A percentile compares a stretch with the other conserved stretches of the same genome.
phyloP scores from a whole-genome alignment of 2,329 filamentous ascomycete species.

The Pseudogymnoascus sp. region DNA sequence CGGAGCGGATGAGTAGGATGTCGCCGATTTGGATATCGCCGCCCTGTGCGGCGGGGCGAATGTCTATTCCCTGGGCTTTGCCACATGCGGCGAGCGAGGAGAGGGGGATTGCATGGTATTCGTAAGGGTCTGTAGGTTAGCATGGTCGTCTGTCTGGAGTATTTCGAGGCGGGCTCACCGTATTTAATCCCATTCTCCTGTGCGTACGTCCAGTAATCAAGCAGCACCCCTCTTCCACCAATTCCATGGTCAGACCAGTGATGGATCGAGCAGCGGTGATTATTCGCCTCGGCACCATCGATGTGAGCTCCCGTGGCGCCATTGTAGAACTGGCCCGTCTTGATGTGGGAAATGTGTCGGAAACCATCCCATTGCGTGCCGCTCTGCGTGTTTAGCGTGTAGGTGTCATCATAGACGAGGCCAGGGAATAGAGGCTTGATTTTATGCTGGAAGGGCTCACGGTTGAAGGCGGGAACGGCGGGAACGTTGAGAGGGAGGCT shows the following conservation, averaged over 20 bases:
- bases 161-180: slow-evolving; percentile 14
- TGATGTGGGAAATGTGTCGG: slow-evolving; percentile 33
- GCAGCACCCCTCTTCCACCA: slow-evolving; percentile 46
- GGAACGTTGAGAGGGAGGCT: slow-evolving; percentile 27
- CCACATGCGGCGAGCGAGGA: slow-evolving; percentile 23
- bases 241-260: slow-evolving; percentile 38
- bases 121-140: slow-evolving; percentile 23
- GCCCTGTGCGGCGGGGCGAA: slow-evolving; percentile 34
- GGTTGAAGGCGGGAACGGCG: slow-evolving; percentile 30
- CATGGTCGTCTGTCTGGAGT: neutral
- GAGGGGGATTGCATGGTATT: slow-evolving; percentile 23
- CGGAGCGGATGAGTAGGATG: slow-evolving; percentile 43
- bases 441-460: slow-evolving; percentile 29
- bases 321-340: slow-evolving; percentile 25
- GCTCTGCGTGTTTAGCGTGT: slow-evolving; percentile 51
- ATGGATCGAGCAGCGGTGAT: slow-evolving; percentile 26
- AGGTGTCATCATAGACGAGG: slow-evolving; percentile 52
- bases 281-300: slow-evolving; percentile 19
- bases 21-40: slow-evolving; percentile 46
- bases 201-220: slow-evolving; percentile 43
- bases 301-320: slow-evolving; percentile 24
- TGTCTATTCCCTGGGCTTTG: slow-evolving; percentile 26
- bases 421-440: slow-evolving; percentile 23
- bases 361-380: slow-evolving; percentile 53
- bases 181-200: slow-evolving; percentile 34